phyloP scores from a whole-genome alignment of 1,284 basidiomycete genomes.

The Cystobasidium slooffiae region DNA sequence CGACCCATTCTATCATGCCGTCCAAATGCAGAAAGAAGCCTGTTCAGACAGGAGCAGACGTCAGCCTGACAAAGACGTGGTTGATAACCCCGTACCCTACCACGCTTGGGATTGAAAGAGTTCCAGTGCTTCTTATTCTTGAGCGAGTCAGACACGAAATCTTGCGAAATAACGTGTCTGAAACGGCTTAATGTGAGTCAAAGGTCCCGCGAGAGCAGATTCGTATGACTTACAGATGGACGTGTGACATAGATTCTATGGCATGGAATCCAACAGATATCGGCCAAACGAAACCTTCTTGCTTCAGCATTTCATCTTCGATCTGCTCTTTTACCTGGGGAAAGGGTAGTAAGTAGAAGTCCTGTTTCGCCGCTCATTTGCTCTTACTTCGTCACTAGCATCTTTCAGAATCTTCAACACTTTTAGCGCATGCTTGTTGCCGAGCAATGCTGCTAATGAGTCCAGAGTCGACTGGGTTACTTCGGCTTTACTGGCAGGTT shows the following conservation, averaged over 20 bases:
- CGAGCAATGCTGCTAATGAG: slow-evolving; percentile 22
- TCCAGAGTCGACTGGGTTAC: slow-evolving; percentile 25
- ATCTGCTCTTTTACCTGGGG: slow-evolving; percentile 61
- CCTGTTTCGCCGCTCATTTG: too few species aligned
- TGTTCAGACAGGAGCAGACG: slow-evolving; percentile 47
- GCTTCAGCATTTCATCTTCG: slow-evolving; percentile 76
- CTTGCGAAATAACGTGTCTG: slow-evolving; percentile 86
- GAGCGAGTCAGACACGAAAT: slow-evolving; percentile 72
- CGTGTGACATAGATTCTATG: slow-evolving; percentile 65
- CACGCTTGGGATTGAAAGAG: slow-evolving; percentile 78
- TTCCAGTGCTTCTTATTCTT: slow-evolving; percentile 93
- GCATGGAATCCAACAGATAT: slow-evolving; percentile 86
- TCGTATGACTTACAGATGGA: slow-evolving; percentile 28
- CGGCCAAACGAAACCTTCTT: slow-evolving; percentile 78
- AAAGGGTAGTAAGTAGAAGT: background rate
- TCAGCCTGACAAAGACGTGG: background rate
- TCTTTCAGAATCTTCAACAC: slow-evolving; percentile 41
- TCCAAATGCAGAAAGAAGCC: slow-evolving; percentile 84
- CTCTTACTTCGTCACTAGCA: slow-evolving; percentile 38
- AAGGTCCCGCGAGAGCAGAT: background rate
- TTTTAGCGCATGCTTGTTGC: slow-evolving; percentile 24
- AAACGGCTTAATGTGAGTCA: slow-evolving; percentile 61
- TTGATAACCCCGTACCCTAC: background rate
- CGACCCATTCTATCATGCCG: slow-evolving; percentile 76
- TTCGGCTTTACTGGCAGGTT: slow-evolving; percentile 13